phyloP scores from a whole-genome alignment of 495 filamentous ascomycete species.

The Pseudoneurospora amorphoporcata region DNA sequence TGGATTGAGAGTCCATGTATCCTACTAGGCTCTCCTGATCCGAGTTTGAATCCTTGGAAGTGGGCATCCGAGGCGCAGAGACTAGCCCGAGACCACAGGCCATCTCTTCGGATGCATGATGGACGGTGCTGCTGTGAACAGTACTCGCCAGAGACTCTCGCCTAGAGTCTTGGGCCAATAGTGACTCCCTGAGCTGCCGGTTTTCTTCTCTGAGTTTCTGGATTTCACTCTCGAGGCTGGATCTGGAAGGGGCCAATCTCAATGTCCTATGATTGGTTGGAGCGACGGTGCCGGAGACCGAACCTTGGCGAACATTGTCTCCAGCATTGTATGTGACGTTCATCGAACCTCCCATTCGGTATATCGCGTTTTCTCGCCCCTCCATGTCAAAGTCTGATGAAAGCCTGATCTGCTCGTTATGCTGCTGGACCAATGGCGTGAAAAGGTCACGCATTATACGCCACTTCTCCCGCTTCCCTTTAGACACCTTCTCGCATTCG shows the following conservation, averaged over 20 bases:
- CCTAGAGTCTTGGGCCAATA: not conserved
- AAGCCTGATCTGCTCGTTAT: not conserved
- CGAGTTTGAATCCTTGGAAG: constrained; percentile 1
- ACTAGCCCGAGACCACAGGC: not conserved
- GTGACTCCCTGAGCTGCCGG: not conserved
- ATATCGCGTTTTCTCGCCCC: not conserved
- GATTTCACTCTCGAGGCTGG: not conserved
- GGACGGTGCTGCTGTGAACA: not conserved
- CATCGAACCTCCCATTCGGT: not conserved
- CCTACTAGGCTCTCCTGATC: constrained; percentile 17
- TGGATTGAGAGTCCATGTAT: constrained; percentile 21
- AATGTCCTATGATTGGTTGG: not conserved
- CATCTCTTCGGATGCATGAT: not conserved
- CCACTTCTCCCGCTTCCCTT: constrained; percentile 27
- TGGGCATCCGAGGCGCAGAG: not conserved
- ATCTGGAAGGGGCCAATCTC: not conserved
- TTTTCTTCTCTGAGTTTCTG: not conserved
- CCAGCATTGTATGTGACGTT: not conserved
- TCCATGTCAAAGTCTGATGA: not conserved
- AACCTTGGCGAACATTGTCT: not conserved
- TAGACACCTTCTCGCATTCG: constrained; percentile 21
- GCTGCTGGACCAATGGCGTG: constrained; percentile 12
- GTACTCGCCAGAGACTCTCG: not conserved
- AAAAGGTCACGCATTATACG: constrained; percentile 20
- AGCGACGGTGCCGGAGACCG: not conserved